These are phyloP conservation scores for Ricinus communis DNA, from an alignment of 345 rosid species.

Conservation along the genomic window DNA sequence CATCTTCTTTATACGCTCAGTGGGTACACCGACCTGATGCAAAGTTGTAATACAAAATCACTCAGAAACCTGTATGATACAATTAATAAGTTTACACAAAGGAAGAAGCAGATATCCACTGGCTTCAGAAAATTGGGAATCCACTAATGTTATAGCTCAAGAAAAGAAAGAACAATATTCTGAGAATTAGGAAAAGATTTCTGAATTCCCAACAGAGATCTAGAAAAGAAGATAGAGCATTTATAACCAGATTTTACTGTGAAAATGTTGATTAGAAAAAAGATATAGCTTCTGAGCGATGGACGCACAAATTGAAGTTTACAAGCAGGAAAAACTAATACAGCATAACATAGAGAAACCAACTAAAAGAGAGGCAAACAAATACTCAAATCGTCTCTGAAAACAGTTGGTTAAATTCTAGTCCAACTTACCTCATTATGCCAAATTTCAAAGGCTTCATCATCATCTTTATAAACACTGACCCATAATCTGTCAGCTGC, in stretches of 20 bases:
- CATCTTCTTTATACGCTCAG: slow-evolving; percentile 78
- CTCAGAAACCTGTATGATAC: slow-evolving; percentile 6
- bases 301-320: neutral
- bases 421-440: slow-evolving; percentile 53
- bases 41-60: slow-evolving; percentile 8
- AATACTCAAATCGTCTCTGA: neutral
- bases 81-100: neutral
- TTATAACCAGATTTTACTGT: neutral
- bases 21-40: slow-evolving; percentile 75
- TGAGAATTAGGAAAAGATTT: neutral
- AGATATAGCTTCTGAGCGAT: neutral
- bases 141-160: neutral
- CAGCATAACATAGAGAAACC: neutral
- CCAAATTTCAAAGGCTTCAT: slow-evolving; percentile 91
- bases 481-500: slow-evolving; percentile 75
- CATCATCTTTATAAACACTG: slow-evolving; percentile 79
- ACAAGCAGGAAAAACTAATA: neutral
- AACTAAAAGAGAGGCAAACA: neutral
- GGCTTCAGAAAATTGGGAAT: neutral
- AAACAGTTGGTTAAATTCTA: slow-evolving; percentile 4
- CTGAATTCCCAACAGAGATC: neutral
- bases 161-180: neutral
- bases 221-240: neutral
- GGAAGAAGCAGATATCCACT: neutral
- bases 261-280: neutral